Evolutionary conservation across 75 land plant species (phyloP).

Genomic region (Cryptomeria japonica): DNA sequence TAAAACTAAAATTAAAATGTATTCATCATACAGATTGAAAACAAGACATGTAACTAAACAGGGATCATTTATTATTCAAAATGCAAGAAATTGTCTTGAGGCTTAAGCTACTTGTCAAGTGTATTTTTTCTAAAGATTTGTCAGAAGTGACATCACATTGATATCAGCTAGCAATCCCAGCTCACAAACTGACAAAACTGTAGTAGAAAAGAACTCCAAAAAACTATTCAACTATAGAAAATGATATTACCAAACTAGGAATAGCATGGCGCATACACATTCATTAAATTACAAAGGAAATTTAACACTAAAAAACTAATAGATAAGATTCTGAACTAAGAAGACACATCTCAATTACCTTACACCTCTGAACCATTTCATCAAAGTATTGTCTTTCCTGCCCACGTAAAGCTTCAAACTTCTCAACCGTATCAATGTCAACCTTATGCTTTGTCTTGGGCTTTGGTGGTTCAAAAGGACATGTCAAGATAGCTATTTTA

Average conservation of each 20-base stretch:
- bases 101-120: neutral
- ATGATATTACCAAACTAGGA: neutral
- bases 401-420: constrained; percentile 85
- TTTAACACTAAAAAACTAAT: neutral
- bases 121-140: neutral
- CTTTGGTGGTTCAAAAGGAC: constrained; percentile 99
- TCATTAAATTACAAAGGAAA: neutral
- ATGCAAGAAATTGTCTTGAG: neutral
- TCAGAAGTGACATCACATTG: neutral
- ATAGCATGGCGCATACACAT: neutral
- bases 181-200: neutral
- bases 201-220: neutral
- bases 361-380: constrained; percentile 98
- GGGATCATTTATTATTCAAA: neutral
- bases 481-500: constrained; percentile 94
- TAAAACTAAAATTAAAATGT: neutral
- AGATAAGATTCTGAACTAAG: neutral
- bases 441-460: constrained; percentile 99
- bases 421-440: constrained; percentile 95
- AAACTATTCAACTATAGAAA: neutral
- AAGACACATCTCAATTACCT: constrained; percentile 42
- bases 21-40: neutral
- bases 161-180: neutral
- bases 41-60: neutral
- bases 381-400: constrained; percentile 95